Evolutionary conservation across 805 yeast species (phyloP).

Genomic region (Wickerhamiella kurtzmanii): DNA sequence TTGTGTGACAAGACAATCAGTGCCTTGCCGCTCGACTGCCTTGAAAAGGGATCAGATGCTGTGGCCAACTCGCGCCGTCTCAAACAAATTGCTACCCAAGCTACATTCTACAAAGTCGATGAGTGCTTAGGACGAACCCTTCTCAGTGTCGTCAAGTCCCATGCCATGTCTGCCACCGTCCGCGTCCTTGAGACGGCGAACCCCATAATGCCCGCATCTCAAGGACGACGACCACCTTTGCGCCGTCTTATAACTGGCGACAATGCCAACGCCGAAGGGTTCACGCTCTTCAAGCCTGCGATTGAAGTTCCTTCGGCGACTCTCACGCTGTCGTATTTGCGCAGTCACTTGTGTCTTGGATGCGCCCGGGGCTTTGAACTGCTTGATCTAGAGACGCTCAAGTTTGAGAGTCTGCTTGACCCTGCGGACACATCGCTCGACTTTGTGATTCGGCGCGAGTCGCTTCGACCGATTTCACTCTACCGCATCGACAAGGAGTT

Average conservation of each 20-base stretch:
- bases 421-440: slow-evolving; percentile 98
- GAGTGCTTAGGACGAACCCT: slow-evolving; percentile 79
- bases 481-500: slow-evolving; percentile 84
- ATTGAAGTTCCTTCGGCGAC: slow-evolving; percentile 79
- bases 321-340: slow-evolving; percentile 77
- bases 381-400: slow-evolving; percentile 69
- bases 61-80: slow-evolving; percentile 41
- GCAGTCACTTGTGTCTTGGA: slow-evolving; percentile 82
- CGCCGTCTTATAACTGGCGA: slow-evolving; percentile 24
- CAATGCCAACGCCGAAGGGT: slow-evolving; percentile 34
- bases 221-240: slow-evolving; percentile 29
- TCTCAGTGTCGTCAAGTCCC: slow-evolving; percentile 76
- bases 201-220: slow-evolving; percentile 14
- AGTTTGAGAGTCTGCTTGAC: slow-evolving; percentile 78
- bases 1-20: slow-evolving; percentile 70
- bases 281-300: slow-evolving; percentile 55
- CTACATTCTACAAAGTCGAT: slow-evolving; percentile 82
- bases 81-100: slow-evolving; percentile 74
- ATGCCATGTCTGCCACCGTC: slow-evolving; percentile 61
- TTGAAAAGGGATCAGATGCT: slow-evolving; percentile 25
- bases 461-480: slow-evolving; percentile 78
- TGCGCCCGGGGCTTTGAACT: slow-evolving; percentile 95
- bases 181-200: slow-evolving; percentile 82
- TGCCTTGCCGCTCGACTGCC: slow-evolving; percentile 63
- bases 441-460: slow-evolving; percentile 74